Percentiles rank a stretch among this genome's conserved stretches.
phyloP scores from a whole-genome alignment of 1,284 basidiomycete genomes.

The Trichosporon inkin region DNA sequence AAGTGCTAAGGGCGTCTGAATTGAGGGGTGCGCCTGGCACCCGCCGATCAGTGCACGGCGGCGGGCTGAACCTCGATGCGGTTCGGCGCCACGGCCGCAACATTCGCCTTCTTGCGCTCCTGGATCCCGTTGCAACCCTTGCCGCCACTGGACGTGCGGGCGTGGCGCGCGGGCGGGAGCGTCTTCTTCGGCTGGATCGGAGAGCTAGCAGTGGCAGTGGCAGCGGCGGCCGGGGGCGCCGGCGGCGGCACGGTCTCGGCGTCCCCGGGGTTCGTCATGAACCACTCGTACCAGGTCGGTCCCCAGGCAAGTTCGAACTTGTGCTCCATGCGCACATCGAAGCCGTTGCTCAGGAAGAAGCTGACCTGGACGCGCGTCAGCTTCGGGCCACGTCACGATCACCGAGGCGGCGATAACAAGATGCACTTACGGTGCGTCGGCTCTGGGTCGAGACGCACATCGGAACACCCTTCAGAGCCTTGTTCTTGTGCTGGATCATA shows the following conservation, averaged over 20 bases:
- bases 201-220: neutral
- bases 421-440: neutral
- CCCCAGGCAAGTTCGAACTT: constrained; percentile 9
- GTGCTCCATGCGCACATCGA: constrained; percentile 2
- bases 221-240: too few species aligned
- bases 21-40: neutral
- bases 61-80: neutral
- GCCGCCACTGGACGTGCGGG: neutral
- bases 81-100: neutral
- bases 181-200: constrained; percentile 6
- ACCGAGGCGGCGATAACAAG: too few species aligned
- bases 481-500: constrained; percentile 4
- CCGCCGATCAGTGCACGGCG: neutral
- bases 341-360: constrained; percentile 14
- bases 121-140: constrained; percentile 1
- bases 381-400: neutral
- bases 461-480: neutral
- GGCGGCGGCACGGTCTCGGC: neutral
- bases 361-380: constrained; percentile 6
- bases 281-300: constrained; percentile 4
- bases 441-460: constrained; percentile 11
- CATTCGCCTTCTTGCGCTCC: neutral
- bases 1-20: neutral
- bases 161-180: neutral
- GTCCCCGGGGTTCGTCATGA: constrained; percentile 1